Evolutionary conservation across 1,284 basidiomycete genomes (phyloP), one percentile per base, ranked within the genome.

Genomic region (Cystobasidium slooffiae): DNA sequence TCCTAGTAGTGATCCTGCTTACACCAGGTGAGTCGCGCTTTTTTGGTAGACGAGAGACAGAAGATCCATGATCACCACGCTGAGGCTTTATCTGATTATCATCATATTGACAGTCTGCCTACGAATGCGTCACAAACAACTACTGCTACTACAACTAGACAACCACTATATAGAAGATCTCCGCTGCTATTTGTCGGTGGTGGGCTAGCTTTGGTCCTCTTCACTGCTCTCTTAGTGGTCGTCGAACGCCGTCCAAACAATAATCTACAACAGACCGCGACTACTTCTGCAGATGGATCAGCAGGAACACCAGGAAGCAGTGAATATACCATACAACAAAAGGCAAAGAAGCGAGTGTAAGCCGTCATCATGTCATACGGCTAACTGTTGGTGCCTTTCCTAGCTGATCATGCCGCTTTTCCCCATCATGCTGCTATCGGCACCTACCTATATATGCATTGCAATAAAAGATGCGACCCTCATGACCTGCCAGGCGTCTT

Each of bases 401-500:
- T 31, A 31, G 31, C 31, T 51, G 16, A 14, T 51, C 47, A 51
- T 51, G 20, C 47, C 14, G 20, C 47, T 51, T 20, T 20, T 51
- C 55, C 7, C 62, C 22, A 16, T 51, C 9, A 18, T 6, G 16
- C n/a, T 31, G 31, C 31, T 31, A 31, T 31, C 31, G 31, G 31
- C 31, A 31, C 31, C 31, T 31, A 31, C 31, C 31, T 31, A 31
- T 31, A 31, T 31, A 31, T 31, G 31, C 31, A 31, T 2, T 31
- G 31, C 31, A 31, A 31, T 22, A 20, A 51, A 39, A 56, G 68
- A 9, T 72, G 69, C 62, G 69, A 72, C 52, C 69, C 69, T 9
- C 69, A 72, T 56, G 52, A 72, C n/a, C 41, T 64, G 12, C 69
- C 69, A 10, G 69, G 69, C 9, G 52, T 56, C 39, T 62, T 72